Percentiles rank a stretch among this genome's conserved stretches.
Evolutionary conservation across 495 filamentous ascomycete genomes (phyloP).

Genomic region (Xylaria telfairii): DNA sequence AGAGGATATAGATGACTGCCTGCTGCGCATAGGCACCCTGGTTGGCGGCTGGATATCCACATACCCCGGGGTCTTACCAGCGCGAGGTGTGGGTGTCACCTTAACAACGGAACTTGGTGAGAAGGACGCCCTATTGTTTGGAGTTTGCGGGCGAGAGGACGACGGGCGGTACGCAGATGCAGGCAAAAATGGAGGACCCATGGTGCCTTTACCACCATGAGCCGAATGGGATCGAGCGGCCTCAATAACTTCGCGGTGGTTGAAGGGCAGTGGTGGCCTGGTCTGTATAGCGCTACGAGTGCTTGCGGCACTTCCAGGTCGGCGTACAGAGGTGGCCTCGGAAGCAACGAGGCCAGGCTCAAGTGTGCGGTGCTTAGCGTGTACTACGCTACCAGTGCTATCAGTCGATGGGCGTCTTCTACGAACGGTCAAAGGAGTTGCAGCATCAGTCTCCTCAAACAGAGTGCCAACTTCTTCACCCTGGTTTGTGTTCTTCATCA

Average conservation of each 20-base stretch:
- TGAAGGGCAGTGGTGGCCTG: constrained; percentile 75
- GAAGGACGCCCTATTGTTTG: constrained; percentile 51
- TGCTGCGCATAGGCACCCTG: constrained; percentile 47
- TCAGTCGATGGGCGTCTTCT: constrained; percentile 46
- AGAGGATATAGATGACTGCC: constrained; percentile 89
- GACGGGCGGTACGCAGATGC: constrained; percentile 73
- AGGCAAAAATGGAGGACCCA: constrained; percentile 87
- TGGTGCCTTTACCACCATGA: constrained; percentile 57
- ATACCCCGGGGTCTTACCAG: constrained; percentile 40
- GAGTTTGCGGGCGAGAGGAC: constrained; percentile 72
- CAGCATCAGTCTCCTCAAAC: constrained; percentile 22
- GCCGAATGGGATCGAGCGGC: constrained; percentile 67
- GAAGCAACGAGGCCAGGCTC: constrained; percentile 33
- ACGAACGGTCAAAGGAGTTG: constrained; percentile 42
- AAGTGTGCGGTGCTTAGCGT: constrained; percentile 40
- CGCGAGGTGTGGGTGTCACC: constrained; percentile 49
- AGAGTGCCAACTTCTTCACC: constrained; percentile 28
- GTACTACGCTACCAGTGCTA: constrained; percentile 45
- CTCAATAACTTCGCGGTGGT: constrained; percentile 84
- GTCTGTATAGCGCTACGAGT: constrained; percentile 43
- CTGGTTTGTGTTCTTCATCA: constrained; percentile 54
- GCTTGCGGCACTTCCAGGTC: constrained; percentile 76
- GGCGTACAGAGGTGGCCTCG: constrained; percentile 40
- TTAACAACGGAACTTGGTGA: constrained; percentile 41
- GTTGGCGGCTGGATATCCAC: constrained; percentile 50